Percentiles rank a stretch among this genome's conserved stretches.
Evolutionary conservation across 2,329 filamentous ascomycete species (phyloP).

Genomic region (Plectosphaerella sp.): DNA sequence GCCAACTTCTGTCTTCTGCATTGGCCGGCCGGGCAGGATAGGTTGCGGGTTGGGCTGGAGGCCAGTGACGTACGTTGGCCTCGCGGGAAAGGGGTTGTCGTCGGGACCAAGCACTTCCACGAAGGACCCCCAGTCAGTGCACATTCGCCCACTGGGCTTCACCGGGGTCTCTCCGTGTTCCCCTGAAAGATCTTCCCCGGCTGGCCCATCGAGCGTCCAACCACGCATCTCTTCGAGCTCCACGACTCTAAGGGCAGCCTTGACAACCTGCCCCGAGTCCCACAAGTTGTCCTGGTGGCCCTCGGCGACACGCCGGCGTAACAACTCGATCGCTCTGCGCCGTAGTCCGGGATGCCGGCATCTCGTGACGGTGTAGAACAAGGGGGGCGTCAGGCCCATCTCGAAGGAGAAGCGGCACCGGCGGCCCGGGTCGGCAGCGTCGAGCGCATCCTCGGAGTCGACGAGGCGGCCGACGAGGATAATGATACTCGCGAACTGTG

Average conservation of each 20-base stretch:
- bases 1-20: no score
- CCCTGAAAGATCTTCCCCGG: no score
- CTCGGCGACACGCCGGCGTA: conserved; percentile 23
- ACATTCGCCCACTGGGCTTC: no score
- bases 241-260: conserved; percentile 27
- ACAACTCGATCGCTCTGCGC: conserved; percentile 29
- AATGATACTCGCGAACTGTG: conserved; percentile 31
- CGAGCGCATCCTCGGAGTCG: conserved; percentile 9
- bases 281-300: conserved; percentile 34
- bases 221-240: conserved; percentile 24
- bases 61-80: no score
- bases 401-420: conserved; percentile 32
- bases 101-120: no score
- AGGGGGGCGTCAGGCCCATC: conserved; percentile 33
- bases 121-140: no score
- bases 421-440: background rate
- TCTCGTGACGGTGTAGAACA: conserved; percentile 34
- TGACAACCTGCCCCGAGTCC: conserved; percentile 24
- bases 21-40: no score
- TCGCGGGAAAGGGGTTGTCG: no score
- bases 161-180: no score
- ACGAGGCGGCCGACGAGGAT: conserved; percentile 14
- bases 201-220: no score
- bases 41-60: no score
- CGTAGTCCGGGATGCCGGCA: conserved; percentile 36